phyloP scores from a whole-genome alignment of 768 basidiomycete species.

The Cystobasidium ongulense region DNA sequence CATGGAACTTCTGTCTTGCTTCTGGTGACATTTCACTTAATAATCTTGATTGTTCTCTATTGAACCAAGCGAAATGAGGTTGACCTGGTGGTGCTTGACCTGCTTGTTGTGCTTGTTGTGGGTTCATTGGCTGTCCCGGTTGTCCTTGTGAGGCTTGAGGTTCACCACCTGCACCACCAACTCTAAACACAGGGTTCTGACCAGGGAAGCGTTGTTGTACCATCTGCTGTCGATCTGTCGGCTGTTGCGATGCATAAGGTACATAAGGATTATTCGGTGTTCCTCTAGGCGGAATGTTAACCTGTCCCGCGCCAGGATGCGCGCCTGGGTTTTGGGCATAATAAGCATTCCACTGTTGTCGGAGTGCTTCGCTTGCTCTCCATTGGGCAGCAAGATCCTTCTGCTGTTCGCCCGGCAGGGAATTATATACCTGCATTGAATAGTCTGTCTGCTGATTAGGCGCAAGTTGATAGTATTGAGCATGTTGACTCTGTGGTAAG shows the following conservation, averaged over 20 bases:
- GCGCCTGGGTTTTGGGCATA: background rate
- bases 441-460: conserved; percentile 28
- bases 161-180: background rate
- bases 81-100: background rate
- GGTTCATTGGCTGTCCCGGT: background rate
- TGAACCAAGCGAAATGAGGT: background rate
- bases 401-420: conserved; percentile 6
- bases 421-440: conserved; percentile 20
- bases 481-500: conserved; percentile 12
- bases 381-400: background rate
- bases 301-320: background rate
- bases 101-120: background rate
- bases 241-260: background rate
- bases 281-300: conserved; percentile 14
- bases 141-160: background rate
- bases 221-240: conserved; percentile 3
- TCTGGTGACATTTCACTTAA: background rate
- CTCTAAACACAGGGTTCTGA: conserved; percentile 28
- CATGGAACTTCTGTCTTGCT: conserved; percentile 11
- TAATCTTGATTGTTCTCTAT: background rate
- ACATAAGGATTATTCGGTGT: conserved; percentile 15
- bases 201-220: conserved; percentile 25
- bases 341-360: conserved; percentile 1
- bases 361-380: background rate
- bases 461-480: conserved; percentile 7